These are phyloP conservation scores for Aspergillus conjunctus DNA, from an alignment of 495 filamentous ascomycete species.

Conservation along the genomic window DNA sequence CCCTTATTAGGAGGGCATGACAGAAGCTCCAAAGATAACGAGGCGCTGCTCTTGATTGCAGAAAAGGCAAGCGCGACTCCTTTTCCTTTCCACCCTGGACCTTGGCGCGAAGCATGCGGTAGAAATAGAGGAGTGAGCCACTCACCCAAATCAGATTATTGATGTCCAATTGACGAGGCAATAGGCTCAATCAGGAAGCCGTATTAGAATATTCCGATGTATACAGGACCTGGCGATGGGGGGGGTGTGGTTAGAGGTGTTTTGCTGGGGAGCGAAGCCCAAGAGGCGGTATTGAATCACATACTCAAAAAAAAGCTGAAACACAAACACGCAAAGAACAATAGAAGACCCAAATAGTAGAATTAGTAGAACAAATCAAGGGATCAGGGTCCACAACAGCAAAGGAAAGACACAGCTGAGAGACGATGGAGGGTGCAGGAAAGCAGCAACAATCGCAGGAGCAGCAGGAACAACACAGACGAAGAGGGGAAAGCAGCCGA, in stretches of 20 bases:
- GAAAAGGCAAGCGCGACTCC: conserved; percentile 7
- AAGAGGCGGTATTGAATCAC: neutral
- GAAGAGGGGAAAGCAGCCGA: conserved; percentile 13
- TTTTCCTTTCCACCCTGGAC: conserved; percentile 9
- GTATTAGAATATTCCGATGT: neutral
- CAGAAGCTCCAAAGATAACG: neutral
- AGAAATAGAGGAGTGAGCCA: conserved; percentile 8
- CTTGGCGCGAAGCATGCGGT: conserved; percentile 1
- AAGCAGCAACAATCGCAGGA: conserved; percentile 1
- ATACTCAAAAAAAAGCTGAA: neutral
- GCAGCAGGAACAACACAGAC: conserved; percentile 20
- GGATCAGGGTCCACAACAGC: neutral
- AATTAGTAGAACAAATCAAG: neutral
- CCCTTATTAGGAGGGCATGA: too few relatives aligned
- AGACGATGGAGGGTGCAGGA: conserved; percentile 6
- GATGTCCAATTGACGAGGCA: conserved; percentile 15
- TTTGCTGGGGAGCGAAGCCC: neutral
- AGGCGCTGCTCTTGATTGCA: neutral
- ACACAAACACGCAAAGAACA: neutral
- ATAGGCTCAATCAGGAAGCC: conserved; percentile 9
- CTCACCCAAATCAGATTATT: conserved; percentile 18
- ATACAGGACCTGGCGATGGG: conserved; percentile 13
- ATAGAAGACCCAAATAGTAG: neutral
- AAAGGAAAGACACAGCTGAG: conserved; percentile 1
- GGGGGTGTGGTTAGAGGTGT: conserved; percentile 11